Base-by-base conservation (phyloP, 192 early-diverging fungal species). In the Backusella westeae region DNA sequence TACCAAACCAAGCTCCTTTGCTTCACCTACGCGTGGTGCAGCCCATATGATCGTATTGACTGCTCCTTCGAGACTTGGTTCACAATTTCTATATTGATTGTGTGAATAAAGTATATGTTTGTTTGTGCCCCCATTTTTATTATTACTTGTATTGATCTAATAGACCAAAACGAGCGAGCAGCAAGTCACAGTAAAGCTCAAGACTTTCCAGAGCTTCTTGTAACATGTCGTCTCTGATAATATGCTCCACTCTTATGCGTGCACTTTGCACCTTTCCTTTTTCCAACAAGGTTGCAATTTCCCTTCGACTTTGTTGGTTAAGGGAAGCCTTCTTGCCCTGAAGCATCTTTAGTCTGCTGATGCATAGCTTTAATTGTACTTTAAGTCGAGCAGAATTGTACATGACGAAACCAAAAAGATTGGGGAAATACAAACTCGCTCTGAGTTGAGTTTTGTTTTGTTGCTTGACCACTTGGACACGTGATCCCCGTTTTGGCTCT, bases 171-270 rank as follows among this genome's bases (percentile, higher is more conserved):
- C 97, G 90, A 6, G 97, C 94, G 39, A 92, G 74, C 19, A 99
- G 81, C 29, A 96, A 81, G 75, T 99, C 96, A 73, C 94, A 95
- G 75, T 94, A 95, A 26, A 97, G 89, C 78, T 97, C 95, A 42
- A 98, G 83, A 41, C 97, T 94, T 80, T 99, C 97, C 85, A 98
- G 81, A 2, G 95, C 97, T 80, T 99, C 97, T n/a, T 92, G 87
- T 70, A 88, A 87, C 67, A 93, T 92, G 86, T 99, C 97, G 72
- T 98, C 96, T 19, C 97, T 91, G 71, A 99, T 99, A 67, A 99
- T 95, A 78, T 92, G 88, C 72, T 99, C 96, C 5, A 94, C 95
- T 70, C 95, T 84, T 35, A 97, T 93, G 23, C 93, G 86, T 10
- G 96, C 97, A 73, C 92, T 94, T 75, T 95, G 93, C 42, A 88